A percentile compares a stretch with the other conserved stretches of the same genome.
These are phyloP conservation scores for Penicillium sp. DNA, from an alignment of 2,329 filamentous ascomycete genomes.

Conservation along the genomic window DNA sequence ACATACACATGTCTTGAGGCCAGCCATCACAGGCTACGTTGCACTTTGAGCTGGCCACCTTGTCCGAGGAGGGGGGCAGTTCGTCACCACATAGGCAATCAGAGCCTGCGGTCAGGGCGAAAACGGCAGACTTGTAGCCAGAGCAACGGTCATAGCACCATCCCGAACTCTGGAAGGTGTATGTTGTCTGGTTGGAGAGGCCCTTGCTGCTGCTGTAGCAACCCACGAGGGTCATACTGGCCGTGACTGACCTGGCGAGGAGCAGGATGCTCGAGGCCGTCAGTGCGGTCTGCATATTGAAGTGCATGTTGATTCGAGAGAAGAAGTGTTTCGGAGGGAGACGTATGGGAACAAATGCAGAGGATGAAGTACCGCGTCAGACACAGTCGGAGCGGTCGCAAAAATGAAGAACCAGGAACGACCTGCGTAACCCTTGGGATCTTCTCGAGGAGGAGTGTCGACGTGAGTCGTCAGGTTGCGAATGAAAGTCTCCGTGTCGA, in stretches of 20 bases:
- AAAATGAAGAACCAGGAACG: slow-evolving; percentile 36
- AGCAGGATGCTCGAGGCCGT: slow-evolving; percentile 31
- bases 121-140: slow-evolving; percentile 55
- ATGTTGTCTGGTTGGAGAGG: slow-evolving; percentile 52
- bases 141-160: slow-evolving; percentile 58
- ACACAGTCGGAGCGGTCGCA: slow-evolving; percentile 21
- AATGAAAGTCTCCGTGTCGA: neutral
- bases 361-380: slow-evolving; percentile 21
- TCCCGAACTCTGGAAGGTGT: slow-evolving; percentile 57
- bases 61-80: slow-evolving; percentile 61
- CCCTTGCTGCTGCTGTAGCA: slow-evolving; percentile 55
- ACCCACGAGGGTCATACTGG: slow-evolving; percentile 42
- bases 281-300: slow-evolving; percentile 30
- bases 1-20: slow-evolving; percentile 64
- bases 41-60: slow-evolving; percentile 64
- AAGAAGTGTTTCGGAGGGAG: neutral
- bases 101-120: slow-evolving; percentile 62
- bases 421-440: slow-evolving; percentile 41
- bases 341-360: slow-evolving; percentile 5
- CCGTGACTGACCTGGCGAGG: slow-evolving; percentile 21
- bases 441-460: slow-evolving; percentile 14
- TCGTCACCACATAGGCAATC: slow-evolving; percentile 73
- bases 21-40: slow-evolving; percentile 67
- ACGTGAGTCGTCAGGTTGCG: slow-evolving; percentile 6
- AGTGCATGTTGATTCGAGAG: slow-evolving; percentile 29